Base-by-base conservation (phyloP, 2,329 filamentous ascomycete genomes). In the Zasmidium cellare region DNA sequence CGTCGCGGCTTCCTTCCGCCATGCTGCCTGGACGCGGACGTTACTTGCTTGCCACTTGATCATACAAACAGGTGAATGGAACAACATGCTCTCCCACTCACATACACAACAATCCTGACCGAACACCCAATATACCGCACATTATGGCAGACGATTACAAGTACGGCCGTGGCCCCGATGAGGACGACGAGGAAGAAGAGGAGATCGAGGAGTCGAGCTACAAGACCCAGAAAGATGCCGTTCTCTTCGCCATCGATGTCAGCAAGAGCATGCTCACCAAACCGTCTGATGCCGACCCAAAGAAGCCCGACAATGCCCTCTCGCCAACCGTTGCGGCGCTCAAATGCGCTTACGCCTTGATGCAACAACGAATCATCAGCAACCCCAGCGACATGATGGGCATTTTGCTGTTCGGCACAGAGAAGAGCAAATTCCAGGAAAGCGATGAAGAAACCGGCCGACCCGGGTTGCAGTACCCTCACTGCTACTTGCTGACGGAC, bases 291-390 rank as follows among this genome's bases (percentile, higher is more conserved):
- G 82, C 82, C 6, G 81, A 84, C 60, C 83, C 87, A 51, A 96
- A 90, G 76, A 93, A 92, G 73, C 84, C 86, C 46, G 88, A 90
- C 63, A 86, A 81, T 57, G 90, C 93, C 68, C 56, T 72, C 1
- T 92, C 89, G 46, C 87, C 93, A 3, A 82, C 91, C 0, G 82
- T 88, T 53, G 92, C 93, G 16, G 92, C 94, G 3, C 77, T 99
- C 51, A 96, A 96, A 80, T 97, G 91, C 68, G 94, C 93, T 57
- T 96, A 96, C 70, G 86, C 91, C 70, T 81, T 99, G 53, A 97
- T 99, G 91, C 91, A 97, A 76, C 93, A 97, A 77, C 91, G 94
- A 67, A 97, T 99, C 74, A 97, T 99, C 67, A 93, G 93, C 2
- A 93, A 92, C 61, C 94, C 94, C 1, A 92, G 88, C 70, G 94